Conservation (phyloP, 768 basidiomycete species). For the Collybiopsis confluens region DNA sequence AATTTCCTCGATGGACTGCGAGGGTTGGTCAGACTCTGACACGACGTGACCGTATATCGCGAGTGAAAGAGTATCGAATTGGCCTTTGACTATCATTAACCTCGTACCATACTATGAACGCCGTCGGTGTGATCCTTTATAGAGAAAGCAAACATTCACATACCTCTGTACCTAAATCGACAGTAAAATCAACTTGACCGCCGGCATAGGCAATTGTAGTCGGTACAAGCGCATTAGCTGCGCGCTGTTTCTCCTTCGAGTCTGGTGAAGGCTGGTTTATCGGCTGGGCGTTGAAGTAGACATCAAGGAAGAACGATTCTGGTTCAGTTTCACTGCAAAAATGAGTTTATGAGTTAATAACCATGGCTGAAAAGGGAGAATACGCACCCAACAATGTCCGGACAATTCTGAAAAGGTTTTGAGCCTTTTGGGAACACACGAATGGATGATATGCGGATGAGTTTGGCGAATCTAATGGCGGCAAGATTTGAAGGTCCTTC, state of each 20-base stretch:
- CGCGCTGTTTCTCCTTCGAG: constrained; percentile 54
- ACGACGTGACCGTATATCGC: constrained; percentile 58
- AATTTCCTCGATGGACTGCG: constrained; percentile 38
- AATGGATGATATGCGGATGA: constrained; percentile 64
- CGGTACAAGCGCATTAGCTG: constrained; percentile 68
- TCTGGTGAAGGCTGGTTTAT: constrained; percentile 30
- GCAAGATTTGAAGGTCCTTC: constrained; percentile 54
- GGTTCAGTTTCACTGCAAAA: constrained; percentile 61
- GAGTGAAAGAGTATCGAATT: constrained; percentile 61
- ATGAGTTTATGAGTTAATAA: constrained; percentile 1
- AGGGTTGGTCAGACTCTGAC: constrained; percentile 31
- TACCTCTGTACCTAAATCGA: constrained; percentile 71
- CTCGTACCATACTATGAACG: constrained; percentile 60
- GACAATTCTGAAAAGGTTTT: constrained; percentile 55
- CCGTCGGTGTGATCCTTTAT: constrained; percentile 8
- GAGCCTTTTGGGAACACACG: constrained; percentile 66
- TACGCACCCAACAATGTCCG: constrained; percentile 63
- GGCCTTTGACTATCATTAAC: constrained; percentile 77
- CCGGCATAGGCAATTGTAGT: constrained; percentile 71
- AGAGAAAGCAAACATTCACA: not conserved
- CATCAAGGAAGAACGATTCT: constrained; percentile 65
- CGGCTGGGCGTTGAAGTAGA: constrained; percentile 72
- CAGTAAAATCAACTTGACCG: constrained; percentile 56
- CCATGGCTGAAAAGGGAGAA: not conserved
- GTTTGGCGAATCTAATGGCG: constrained; percentile 66